Evolutionary conservation across 345 rosid species (phyloP).

Genomic region (Toxicodendron radicans): DNA sequence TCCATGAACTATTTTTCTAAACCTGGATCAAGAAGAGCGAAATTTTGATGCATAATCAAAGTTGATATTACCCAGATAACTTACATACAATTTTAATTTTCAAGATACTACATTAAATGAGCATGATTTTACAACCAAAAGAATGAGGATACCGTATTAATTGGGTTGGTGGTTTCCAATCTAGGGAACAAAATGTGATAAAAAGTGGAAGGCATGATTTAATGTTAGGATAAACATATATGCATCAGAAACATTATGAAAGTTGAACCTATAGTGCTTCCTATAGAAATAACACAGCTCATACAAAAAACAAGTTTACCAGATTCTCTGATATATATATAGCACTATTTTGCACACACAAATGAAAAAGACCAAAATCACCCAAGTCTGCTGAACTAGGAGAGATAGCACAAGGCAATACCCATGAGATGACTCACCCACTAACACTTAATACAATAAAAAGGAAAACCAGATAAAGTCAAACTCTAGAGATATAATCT

Average conservation of each 20-base stretch:
- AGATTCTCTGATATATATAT: neutral
- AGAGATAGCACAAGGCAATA: slow-evolving; percentile 6
- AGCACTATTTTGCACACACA: too few relatives aligned
- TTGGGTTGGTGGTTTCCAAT: neutral
- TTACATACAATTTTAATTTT: neutral
- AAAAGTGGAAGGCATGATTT: neutral
- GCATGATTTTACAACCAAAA: neutral
- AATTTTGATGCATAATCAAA: neutral
- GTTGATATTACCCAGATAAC: neutral
- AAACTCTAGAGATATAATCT: slow-evolving; percentile 2
- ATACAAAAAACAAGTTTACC: neutral
- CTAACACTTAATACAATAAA: neutral
- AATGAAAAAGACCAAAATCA: neutral
- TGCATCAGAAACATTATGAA: neutral
- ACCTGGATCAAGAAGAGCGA: neutral
- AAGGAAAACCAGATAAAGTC: neutral
- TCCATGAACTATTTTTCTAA: neutral
- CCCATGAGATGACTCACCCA: neutral
- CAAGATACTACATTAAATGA: neutral
- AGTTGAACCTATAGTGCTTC: neutral
- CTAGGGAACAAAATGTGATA: neutral
- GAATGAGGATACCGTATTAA: slow-evolving; percentile 1
- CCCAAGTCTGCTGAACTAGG: neutral
- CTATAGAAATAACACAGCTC: neutral
- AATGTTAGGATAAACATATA: neutral